Base-by-base conservation (phyloP, 305 asterid genomes). In the Rubia tinctorum region DNA sequence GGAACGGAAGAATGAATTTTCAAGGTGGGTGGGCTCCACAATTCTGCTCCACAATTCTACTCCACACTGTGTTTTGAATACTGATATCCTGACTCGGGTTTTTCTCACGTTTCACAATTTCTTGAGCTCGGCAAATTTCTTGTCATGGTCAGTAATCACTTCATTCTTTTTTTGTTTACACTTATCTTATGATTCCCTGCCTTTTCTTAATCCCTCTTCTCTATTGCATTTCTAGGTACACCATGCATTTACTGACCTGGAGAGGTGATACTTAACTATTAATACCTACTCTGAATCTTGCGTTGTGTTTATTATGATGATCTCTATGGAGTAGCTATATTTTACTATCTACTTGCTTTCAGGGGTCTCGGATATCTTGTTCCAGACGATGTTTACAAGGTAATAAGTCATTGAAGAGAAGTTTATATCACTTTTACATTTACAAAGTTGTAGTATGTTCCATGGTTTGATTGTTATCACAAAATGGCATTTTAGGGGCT, bases 321-420 rank as follows among this genome's bases (percentile, higher is more conserved):
- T 61, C 55, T 49, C n/a, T n/a, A n/a, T n/a, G n/a, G n/a, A n/a
- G n/a, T n/a, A n/a, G n/a, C n/a, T n/a, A 5, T 51, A 30, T n/a
- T 7, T 27, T 60, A 69, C 20, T 40, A 15, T 22, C 67, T 12
- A 17, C 42, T 69, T 65, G 18, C 81, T 69, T 58, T 20, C 81
- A 91, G 97, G 97, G 96, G 89, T 22, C 88, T 82, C 76, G 96
- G 97, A 74, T 91, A 82, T 77, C 92, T n/a, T n/a, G n/a, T n/a
- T n/a, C n/a, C n/a, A n/a, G n/a, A n/a, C n/a, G n/a, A n/a, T n/a
- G n/a, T n/a, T n/a, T n/a, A n/a, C n/a, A n/a, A n/a, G n/a, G n/a
- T n/a, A n/a, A n/a, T n/a, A n/a, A n/a, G n/a, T n/a, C n/a, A n/a
- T n/a, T n/a, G n/a, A n/a, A n/a, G n/a, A n/a, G n/a, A n/a, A n/a